Evolutionary conservation across 2,329 filamentous ascomycete genomes (phyloP), one percentile per base, ranked within the genome.

Genomic region (Zymoseptoria ardabiliae): DNA sequence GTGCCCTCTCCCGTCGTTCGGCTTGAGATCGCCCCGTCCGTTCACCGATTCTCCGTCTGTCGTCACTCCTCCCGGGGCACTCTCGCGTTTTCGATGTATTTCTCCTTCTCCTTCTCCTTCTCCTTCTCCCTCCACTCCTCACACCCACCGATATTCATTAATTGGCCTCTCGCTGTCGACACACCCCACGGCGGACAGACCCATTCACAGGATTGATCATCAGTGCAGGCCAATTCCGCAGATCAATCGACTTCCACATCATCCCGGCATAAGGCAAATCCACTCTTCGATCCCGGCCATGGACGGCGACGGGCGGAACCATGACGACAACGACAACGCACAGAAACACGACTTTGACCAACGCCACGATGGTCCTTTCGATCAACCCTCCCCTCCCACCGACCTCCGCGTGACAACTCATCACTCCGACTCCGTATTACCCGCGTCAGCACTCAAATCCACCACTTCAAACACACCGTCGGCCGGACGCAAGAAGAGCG

Each of bases 291-390:
- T 45, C 21, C 22, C 51, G 11, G 22, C 10, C n/a, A 53, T 53
- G 51, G 51, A 30, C 17, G 35, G 35, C 17, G 51, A 53, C 51
- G 22, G 22, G 2, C 9, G 30, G n/a, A 50, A 49, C 23, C 41
- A 56, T 35, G 30, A 56, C 54, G 9, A 23, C 41, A 68, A 72
- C 62, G 67, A 72, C 64, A 71, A 72, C 63, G 70, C 72, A 59
- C 69, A 70, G 55, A 66, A 67, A 17, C 69, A 72, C 61, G 67
- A 72, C 64, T 72, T 72, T 63, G 69, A 72, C 60, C 69, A 70
- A 57, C 67, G 70, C 9, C 67, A 70, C 54, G 68, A 72, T 58
- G 70, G 70, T 8, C 69, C 70, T 2, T 66, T 69, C 59, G 66
- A 70, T 22, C 61, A 58, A 57, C 61, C 56, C 20, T 50, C 21